phyloP scores from a whole-genome alignment of 129 eudicot genomes.

The Mikania micrantha region DNA sequence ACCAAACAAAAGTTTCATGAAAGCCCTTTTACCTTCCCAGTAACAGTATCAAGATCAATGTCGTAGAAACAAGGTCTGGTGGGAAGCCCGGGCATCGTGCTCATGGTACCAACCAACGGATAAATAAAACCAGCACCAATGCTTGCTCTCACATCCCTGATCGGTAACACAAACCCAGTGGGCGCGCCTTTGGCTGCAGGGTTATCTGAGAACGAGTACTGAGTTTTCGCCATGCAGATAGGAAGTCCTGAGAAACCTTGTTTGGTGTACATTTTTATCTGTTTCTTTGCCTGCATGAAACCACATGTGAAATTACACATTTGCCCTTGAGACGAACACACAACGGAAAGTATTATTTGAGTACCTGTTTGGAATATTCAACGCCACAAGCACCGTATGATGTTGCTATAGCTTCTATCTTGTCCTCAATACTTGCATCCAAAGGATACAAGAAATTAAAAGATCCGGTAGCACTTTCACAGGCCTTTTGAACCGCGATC shows the following conservation, averaged over 20 bases:
- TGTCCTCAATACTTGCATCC: slow-evolving; percentile 77
- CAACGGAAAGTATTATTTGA: neutral
- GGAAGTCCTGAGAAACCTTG: slow-evolving; percentile 87
- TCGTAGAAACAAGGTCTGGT: slow-evolving; percentile 97
- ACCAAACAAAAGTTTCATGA: slow-evolving; percentile 38
- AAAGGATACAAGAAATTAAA: slow-evolving; percentile 84
- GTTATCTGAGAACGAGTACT: slow-evolving; percentile 82
- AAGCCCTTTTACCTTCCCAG: slow-evolving; percentile 81
- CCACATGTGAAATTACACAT: neutral
- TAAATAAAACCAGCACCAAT: slow-evolving; percentile 96
- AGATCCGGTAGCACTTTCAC: slow-evolving; percentile 70
- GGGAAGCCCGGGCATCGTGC: slow-evolving; percentile 99
- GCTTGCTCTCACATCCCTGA: slow-evolving; percentile 92
- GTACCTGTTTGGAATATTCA: slow-evolving; percentile 86
- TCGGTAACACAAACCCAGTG: slow-evolving; percentile 74
- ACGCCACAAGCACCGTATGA: slow-evolving; percentile 98
- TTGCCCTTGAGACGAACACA: neutral
- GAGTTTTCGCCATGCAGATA: slow-evolving; percentile 99
- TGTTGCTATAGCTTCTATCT: slow-evolving; percentile 86
- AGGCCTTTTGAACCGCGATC: slow-evolving; percentile 87
- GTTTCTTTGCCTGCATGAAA: slow-evolving; percentile 75
- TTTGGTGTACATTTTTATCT: slow-evolving; percentile 84
- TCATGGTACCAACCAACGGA: slow-evolving; percentile 97
- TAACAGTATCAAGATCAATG: slow-evolving; percentile 79
- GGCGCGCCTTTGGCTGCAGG: slow-evolving; percentile 91